A percentile compares a stretch with the other conserved stretches of the same genome.
These are phyloP conservation scores for Pascua sp. DNA, from an alignment of 1,284 basidiomycete genomes.

Conservation along the genomic window DNA sequence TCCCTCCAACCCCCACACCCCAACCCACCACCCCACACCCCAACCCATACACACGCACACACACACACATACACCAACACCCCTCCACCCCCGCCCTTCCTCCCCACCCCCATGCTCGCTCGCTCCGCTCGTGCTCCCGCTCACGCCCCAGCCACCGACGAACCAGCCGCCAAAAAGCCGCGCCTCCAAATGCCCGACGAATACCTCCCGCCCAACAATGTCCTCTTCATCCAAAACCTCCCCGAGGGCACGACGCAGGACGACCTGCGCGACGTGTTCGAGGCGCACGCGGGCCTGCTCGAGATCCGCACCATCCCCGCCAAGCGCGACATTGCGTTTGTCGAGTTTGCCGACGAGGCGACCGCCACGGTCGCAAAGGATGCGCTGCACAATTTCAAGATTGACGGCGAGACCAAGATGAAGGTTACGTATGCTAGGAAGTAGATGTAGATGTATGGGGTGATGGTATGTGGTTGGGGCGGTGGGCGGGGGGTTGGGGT, in stretches of 20 bases:
- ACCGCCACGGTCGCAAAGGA: slow-evolving; percentile 88
- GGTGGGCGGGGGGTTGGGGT: no score
- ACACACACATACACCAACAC: no score
- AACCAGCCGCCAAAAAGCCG: slow-evolving; percentile 45
- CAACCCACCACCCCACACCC: no score
- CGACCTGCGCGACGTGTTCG: slow-evolving; percentile 79
- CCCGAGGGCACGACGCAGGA: slow-evolving; percentile 84
- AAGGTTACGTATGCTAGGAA: slow-evolving; percentile 15
- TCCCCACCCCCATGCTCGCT: no score
- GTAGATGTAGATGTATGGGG: slow-evolving; percentile 4
- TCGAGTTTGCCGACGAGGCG: slow-evolving; percentile 87
- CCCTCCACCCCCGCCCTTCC: no score
- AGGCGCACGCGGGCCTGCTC: slow-evolving; percentile 86
- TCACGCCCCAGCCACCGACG: slow-evolving; percentile 4
- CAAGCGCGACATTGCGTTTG: slow-evolving; percentile 93
- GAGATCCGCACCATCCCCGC: slow-evolving; percentile 96
- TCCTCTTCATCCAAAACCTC: slow-evolving; percentile 94
- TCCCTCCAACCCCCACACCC: no score
- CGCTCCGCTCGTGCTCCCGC: not conserved
- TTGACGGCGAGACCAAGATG: slow-evolving; percentile 55
- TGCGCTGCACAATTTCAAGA: slow-evolving; percentile 90
- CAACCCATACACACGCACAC: no score
- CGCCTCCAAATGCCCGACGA: slow-evolving; percentile 97
- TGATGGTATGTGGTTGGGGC: not conserved
- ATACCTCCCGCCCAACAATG: slow-evolving; percentile 98